Evolutionary conservation across 352 stramenopile species (phyloP).

Genomic region (Globisporangium spinosum): DNA sequence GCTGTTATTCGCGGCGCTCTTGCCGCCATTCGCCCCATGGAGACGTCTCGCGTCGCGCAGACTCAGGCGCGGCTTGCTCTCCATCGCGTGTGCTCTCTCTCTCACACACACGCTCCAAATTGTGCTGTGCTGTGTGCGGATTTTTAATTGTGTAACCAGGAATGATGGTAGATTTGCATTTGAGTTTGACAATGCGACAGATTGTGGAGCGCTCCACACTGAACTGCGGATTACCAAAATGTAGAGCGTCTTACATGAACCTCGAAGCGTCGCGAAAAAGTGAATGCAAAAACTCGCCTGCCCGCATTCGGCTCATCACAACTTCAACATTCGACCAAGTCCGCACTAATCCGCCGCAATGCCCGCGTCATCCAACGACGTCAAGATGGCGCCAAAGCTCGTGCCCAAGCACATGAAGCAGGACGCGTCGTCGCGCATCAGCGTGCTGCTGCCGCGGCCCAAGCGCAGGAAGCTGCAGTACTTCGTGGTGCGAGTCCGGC

Average conservation of each 20-base stretch:
- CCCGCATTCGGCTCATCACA: not conserved
- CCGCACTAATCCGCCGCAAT: not conserved
- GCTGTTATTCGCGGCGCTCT: slow-evolving; percentile 11
- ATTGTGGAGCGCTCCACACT: not conserved
- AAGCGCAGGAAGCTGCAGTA: slow-evolving; percentile 35
- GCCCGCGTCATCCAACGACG: not conserved
- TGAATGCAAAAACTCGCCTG: not conserved
- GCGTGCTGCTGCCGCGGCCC: slow-evolving; percentile 30
- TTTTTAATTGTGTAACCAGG: slow-evolving; percentile 10
- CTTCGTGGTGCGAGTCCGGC: slow-evolving; percentile 28
- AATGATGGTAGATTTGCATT: slow-evolving; percentile 16
- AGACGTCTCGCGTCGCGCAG: slow-evolving; percentile 44
- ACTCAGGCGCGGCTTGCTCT: slow-evolving; percentile 31
- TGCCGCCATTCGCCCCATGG: slow-evolving; percentile 8
- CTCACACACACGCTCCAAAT: not conserved
- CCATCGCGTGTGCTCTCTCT: slow-evolving; percentile 20
- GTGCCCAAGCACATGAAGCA: slow-evolving; percentile 35
- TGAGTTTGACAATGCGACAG: slow-evolving; percentile 4
- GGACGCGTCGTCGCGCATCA: slow-evolving; percentile 28
- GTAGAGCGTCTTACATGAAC: not conserved
- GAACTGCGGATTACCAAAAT: not conserved
- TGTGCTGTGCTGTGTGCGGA: not conserved
- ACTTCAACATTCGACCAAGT: not conserved
- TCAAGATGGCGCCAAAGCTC: slow-evolving; percentile 5
- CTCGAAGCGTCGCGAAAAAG: slow-evolving; percentile 6